Evolutionary conservation across 2,329 filamentous ascomycete species (phyloP).

Genomic region (Epichloe elymi): DNA sequence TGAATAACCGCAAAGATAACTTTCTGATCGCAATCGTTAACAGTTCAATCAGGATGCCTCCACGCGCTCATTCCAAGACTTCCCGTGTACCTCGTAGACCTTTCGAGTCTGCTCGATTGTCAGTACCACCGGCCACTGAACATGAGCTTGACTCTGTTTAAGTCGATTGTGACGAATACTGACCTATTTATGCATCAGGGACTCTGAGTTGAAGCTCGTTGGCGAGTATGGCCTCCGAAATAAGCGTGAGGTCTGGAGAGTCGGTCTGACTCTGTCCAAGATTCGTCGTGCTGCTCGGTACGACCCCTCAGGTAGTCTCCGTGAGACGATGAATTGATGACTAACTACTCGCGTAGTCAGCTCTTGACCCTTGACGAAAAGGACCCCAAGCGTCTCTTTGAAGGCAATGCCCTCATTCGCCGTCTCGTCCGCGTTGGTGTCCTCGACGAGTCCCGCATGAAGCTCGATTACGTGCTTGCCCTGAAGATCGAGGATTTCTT

Average conservation of each 20-base stretch:
- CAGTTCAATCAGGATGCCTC: slow-evolving; percentile 24
- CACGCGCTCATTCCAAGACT: slow-evolving; percentile 87
- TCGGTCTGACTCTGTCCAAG: slow-evolving; percentile 98
- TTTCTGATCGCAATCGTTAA: slow-evolving; percentile 10
- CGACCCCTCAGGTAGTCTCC: slow-evolving; percentile 7
- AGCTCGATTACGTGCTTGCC: slow-evolving; percentile 99
- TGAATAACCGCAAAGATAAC: background rate
- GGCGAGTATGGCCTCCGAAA: slow-evolving; percentile 99
- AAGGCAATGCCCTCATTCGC: slow-evolving; percentile 99
- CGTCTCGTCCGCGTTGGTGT: slow-evolving; percentile 99
- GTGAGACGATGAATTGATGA: background rate
- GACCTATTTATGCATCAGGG: slow-evolving; percentile 55
- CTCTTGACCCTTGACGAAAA: slow-evolving; percentile 99
- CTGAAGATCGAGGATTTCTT: slow-evolving; percentile 99
- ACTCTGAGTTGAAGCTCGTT: slow-evolving; percentile 98
- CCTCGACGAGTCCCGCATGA: slow-evolving; percentile 99
- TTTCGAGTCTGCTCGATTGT: slow-evolving; percentile 99
- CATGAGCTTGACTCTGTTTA: slow-evolving; percentile 94
- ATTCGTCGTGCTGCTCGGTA: slow-evolving; percentile 99
- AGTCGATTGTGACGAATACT: slow-evolving; percentile 71
- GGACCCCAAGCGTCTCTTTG: slow-evolving; percentile 99
- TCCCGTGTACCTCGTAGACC: slow-evolving; percentile 96
- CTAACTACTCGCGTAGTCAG: slow-evolving; percentile 52
- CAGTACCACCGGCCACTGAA: slow-evolving; percentile 94
- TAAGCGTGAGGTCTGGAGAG: slow-evolving; percentile 99